Evolutionary conservation across 306 rosid genomes (phyloP), one percentile per base, ranked within the genome.

Genomic region (Begonia loranthoides): DNA sequence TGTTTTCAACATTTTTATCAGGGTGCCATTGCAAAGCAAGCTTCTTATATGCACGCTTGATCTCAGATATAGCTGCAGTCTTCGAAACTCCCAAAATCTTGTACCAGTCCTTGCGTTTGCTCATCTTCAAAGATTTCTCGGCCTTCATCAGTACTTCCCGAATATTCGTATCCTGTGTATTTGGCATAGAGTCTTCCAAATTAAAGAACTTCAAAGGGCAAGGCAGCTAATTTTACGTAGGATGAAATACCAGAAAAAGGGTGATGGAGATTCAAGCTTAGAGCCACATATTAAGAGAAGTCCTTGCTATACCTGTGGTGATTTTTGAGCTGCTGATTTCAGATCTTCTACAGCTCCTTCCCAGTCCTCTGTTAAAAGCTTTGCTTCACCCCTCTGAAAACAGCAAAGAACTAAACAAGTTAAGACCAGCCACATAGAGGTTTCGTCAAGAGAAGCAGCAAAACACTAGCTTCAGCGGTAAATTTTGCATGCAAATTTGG

Each of bases 11-110:
- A 53, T 92, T 92, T 81, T 92, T 92, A 63, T 92, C 99, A 1
- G 99, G 99, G 67, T 92, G 99, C 96, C 96, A 92, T 65, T 87
- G 99, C 74, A 92, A 75, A 54, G 99, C 99, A 44, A 92, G 96
- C 70, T 80, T 92, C 83, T 92, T 92, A 71, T 92, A 92, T 61
- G 96, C 94, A 11, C 96, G 93, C 64, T 92, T 92, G 45, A 92
- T 92, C 47, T 92, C 99, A n/a, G 93, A 51, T 6, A 78, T 70
- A 1, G 93, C 73, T 14, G 96, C 68, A 5, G 81, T 77, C 70
- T 81, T 92, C 17, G 99, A 83, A 62, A 92, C 75, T 52, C 70
- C 99, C 81, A 92, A 75, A 62, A 81, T 83, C 77, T 92, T 92
- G 76, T 92, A 92, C 80, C 73, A 87, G 66, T 92, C 99, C 63